phyloP scores from a whole-genome alignment of 805 yeast genomes.

The Cyberlindnera xylosilytica region DNA sequence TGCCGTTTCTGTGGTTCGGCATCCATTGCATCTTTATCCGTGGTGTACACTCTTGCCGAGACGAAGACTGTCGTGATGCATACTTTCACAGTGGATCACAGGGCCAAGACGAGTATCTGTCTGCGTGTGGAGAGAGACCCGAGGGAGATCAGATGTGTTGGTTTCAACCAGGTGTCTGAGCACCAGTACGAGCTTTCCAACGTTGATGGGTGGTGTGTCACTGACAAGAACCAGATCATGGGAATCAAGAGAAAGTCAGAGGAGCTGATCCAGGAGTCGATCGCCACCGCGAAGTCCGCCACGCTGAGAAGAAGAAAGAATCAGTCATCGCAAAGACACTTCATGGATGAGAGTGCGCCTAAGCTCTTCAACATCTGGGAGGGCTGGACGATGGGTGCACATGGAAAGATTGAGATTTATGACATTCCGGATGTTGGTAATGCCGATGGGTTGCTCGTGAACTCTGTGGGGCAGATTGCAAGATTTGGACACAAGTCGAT shows the following conservation, averaged over 20 bases:
- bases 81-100: constrained; percentile 66
- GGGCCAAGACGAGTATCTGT: constrained; percentile 78
- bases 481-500: constrained; percentile 78
- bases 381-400: constrained; percentile 74
- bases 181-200: constrained; percentile 61
- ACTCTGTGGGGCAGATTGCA: constrained; percentile 56
- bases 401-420: constrained; percentile 59
- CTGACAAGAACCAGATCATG: constrained; percentile 72
- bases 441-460: constrained; percentile 44
- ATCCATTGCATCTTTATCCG: constrained; percentile 66
- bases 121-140: constrained; percentile 90
- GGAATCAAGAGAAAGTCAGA: constrained; percentile 38
- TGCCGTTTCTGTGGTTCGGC: constrained; percentile 91
- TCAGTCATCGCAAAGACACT: constrained; percentile 7
- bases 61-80: constrained; percentile 62
- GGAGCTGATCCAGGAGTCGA: constrained; percentile 18
- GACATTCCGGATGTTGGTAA: constrained; percentile 50
- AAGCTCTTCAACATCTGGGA: constrained; percentile 58
- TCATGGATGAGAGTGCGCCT: constrained; percentile 26
- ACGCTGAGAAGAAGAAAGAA: constrained; percentile 19
- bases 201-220: constrained; percentile 76
- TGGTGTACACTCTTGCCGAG: constrained; percentile 65
- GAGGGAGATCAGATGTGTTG: constrained; percentile 84
- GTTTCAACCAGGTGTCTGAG: constrained; percentile 73
- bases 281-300: constrained; percentile 14